Conservation (phyloP, 257 asterid genomes). For the Linderniella brevidens region DNA sequence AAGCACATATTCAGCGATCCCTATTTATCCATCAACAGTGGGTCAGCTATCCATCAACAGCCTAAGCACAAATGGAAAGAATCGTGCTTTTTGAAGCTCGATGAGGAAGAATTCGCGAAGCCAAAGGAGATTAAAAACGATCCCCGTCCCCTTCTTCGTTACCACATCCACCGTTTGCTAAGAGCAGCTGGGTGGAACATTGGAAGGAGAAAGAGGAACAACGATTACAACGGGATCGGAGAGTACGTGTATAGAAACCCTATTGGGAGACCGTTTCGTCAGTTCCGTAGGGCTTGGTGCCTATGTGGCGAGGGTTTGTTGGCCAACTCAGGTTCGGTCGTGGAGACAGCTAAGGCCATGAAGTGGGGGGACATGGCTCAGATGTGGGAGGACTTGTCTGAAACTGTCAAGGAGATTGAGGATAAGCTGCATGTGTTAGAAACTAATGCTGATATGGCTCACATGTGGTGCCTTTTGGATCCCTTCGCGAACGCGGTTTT, state of each 20-base stretch:
- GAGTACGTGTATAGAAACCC: conserved; percentile 87
- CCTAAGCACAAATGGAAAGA: conserved; percentile 87
- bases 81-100: conserved; percentile 64
- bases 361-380: conserved; percentile 62
- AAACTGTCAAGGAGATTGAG: conserved; percentile 44
- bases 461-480: conserved; percentile 80
- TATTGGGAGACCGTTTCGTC: conserved; percentile 89
- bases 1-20: conserved; percentile 38
- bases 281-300: conserved; percentile 85
- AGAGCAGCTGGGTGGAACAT: conserved; percentile 84
- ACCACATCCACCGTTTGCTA: conserved; percentile 75
- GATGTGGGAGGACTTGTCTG: conserved; percentile 57
- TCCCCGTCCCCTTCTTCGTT: conserved; percentile 93
- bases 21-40: conserved; percentile 19
- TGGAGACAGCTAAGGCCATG: conserved; percentile 28
- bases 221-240: conserved; percentile 65
- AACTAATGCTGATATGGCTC: conserved; percentile 48
- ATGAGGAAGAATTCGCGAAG: conserved; percentile 51
- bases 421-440: conserved; percentile 32
- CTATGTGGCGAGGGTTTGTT: conserved; percentile 64
- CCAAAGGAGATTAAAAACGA: conserved; percentile 61
- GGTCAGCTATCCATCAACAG: conserved; percentile 21
- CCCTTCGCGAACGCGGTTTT: conserved; percentile 84
- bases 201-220: conserved; percentile 87
- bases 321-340: conserved; percentile 22